Evolutionary conservation across 345 rosid species (phyloP), one percentile per base, ranked within the genome.

Genomic region (Linum usitatissimum): DNA sequence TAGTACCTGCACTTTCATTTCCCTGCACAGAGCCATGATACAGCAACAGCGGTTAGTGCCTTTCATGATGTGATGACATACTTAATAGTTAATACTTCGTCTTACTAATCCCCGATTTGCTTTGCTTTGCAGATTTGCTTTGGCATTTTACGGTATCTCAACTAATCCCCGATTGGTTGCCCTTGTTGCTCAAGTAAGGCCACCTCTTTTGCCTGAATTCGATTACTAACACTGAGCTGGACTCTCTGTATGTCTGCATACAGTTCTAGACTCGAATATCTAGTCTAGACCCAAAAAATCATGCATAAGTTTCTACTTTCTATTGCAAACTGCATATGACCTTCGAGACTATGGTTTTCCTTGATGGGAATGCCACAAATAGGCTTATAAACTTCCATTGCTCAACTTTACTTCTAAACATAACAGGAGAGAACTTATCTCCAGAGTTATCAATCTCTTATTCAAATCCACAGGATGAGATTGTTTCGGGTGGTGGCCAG

Each of bases 181-280:
- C 59, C 89, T 91, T 71, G 80, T 91, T 70, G 91, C 98, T 13
- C 96, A 88, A 78, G 98, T 88, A 80, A 77, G 84, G 64, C 30
- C 17, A 10, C 51, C 55, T 51, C 7, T 30, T 21, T 62, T 54
- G 2, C 42, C 18, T 53, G 12, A 38, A 38, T 64, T 53, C 54
- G 9, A 59, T 63, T 20, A 58, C 15, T 63, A 63, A 15, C 51
- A 45, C 51, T 2, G 13, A 34, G 4, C 38, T 34, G 38, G 38
- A 3, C 38, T 34, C 38, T 34, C 38, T 34, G 38, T 7, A 34
- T 34, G 38, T 7, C 6, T 34, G 6, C 38, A 34, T 7, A 34
- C 38, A 34, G 6, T 34, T 34, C 38, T 34, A 7, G 38, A 34
- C 8, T 34, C 38, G 38, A 34, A 34, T 34, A 34, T 34, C 38